These are phyloP conservation scores for Aspergillus ellipticus DNA, from an alignment of 495 filamentous ascomycete genomes.

Conservation along the genomic window DNA sequence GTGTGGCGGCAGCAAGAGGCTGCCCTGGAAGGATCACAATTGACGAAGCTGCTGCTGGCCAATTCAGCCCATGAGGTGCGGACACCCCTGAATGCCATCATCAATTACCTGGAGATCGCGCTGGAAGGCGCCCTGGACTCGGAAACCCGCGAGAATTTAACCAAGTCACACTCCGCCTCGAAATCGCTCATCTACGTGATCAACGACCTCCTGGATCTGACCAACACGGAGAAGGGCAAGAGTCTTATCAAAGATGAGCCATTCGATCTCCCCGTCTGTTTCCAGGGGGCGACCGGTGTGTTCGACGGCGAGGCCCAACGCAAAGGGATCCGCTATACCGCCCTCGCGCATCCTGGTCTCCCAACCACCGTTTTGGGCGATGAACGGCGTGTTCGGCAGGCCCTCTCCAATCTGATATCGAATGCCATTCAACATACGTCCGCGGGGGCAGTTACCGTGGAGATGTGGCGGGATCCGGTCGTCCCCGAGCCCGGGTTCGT, in stretches of 20 bases:
- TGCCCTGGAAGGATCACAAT: slow-evolving; percentile 73
- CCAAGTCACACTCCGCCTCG: slow-evolving; percentile 77
- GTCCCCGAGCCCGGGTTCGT: slow-evolving; percentile 39
- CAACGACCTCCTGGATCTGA: slow-evolving; percentile 90
- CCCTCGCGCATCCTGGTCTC: slow-evolving; percentile 64
- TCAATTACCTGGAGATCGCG: slow-evolving; percentile 94
- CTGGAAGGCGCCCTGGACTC: slow-evolving; percentile 77
- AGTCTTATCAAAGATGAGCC: slow-evolving; percentile 76
- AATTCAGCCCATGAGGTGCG: slow-evolving; percentile 96
- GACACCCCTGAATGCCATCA: slow-evolving; percentile 91
- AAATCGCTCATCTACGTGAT: slow-evolving; percentile 95
- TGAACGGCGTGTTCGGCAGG: slow-evolving; percentile 72
- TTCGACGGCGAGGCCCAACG: slow-evolving; percentile 72
- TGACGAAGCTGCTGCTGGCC: slow-evolving; percentile 77
- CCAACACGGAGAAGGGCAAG: slow-evolving; percentile 81
- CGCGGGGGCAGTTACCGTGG: slow-evolving; percentile 66
- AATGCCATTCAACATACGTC: slow-evolving; percentile 84
- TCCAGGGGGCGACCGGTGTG: slow-evolving; percentile 71
- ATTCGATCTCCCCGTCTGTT: slow-evolving; percentile 68
- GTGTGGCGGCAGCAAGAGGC: slow-evolving; percentile 94
- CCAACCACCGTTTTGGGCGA: slow-evolving; percentile 74
- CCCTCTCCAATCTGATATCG: slow-evolving; percentile 74
- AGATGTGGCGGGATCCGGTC: slow-evolving; percentile 52
- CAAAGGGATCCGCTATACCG: slow-evolving; percentile 67
- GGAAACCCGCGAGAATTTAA: slow-evolving; percentile 84